A percentile compares a stretch with the other conserved stretches of the same genome.
These are phyloP conservation scores for Cynanchum wilfordii DNA, from an alignment of 257 asterid genomes.

Conservation along the genomic window DNA sequence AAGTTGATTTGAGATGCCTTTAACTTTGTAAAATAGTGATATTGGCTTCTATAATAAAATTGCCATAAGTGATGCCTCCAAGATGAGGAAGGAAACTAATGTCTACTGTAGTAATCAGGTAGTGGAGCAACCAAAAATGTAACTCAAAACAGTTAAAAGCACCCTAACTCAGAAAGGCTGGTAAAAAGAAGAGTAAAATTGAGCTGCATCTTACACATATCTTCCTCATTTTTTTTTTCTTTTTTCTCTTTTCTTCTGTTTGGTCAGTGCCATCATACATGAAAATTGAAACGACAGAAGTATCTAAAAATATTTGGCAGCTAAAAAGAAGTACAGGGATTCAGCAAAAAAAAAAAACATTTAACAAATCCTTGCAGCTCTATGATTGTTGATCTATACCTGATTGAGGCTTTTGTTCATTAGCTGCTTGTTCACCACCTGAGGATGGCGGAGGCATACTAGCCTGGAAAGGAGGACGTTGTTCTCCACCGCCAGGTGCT, in stretches of 20 bases:
- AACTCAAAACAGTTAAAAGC: neutral
- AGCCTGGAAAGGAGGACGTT: conserved; percentile 8
- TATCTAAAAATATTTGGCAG: neutral
- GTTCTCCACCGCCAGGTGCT: conserved; percentile 7
- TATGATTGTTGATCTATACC: conserved; percentile 12
- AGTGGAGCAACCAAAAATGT: neutral
- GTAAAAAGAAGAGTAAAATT: neutral
- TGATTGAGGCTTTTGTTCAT: neutral
- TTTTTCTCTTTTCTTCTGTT: neutral
- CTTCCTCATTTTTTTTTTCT: neutral
- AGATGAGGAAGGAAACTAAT: neutral
- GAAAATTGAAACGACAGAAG: neutral
- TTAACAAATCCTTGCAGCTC: neutral
- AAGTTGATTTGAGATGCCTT: neutral
- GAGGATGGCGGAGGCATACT: neutral
- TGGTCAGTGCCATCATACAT: neutral
- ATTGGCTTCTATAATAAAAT: neutral
- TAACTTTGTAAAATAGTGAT: neutral
- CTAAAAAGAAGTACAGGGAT: neutral
- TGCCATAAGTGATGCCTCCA: neutral
- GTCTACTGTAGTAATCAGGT: neutral
- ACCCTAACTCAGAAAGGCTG: neutral
- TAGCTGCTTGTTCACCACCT: conserved; percentile 4
- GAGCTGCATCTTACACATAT: neutral
- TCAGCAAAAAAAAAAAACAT: neutral